phyloP scores from a whole-genome alignment of 1,284 basidiomycete species.

The Microbotryum lychnidis-dioicae region DNA sequence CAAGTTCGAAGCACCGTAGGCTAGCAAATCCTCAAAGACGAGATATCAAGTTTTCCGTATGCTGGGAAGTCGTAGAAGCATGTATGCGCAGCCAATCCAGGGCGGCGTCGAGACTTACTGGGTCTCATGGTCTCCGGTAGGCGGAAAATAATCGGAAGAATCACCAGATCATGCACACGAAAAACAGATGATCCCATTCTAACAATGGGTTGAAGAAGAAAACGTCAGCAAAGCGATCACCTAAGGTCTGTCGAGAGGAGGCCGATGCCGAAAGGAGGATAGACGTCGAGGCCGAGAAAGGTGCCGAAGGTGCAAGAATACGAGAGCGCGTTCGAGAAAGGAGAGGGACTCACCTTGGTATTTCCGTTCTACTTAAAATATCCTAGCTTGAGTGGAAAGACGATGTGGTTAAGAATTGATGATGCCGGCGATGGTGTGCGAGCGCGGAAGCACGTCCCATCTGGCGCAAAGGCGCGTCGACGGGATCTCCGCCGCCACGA shows the following conservation, averaged over 20 bases:
- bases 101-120: too few relatives aligned
- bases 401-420: slow-evolving; percentile 34
- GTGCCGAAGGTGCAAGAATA: background rate
- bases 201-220: background rate
- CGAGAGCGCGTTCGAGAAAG: too few relatives aligned
- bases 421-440: slow-evolving; percentile 44
- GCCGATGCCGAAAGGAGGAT: too few relatives aligned
- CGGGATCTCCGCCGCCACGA: slow-evolving; percentile 45
- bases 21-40: too few relatives aligned
- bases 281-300: background rate
- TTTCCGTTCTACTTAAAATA: too few relatives aligned
- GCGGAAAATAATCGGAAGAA: slow-evolving; percentile 36
- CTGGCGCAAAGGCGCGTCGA: slow-evolving; percentile 46
- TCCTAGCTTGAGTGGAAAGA: slow-evolving; percentile 38
- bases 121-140: slow-evolving; percentile 41
- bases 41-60: too few relatives aligned
- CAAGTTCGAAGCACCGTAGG: too few relatives aligned
- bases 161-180: slow-evolving; percentile 41
- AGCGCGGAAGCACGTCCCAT: slow-evolving; percentile 47
- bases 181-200: slow-evolving; percentile 39
- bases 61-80: too few relatives aligned
- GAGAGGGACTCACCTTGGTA: slow-evolving; percentile 20
- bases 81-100: too few relatives aligned
- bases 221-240: too few relatives aligned
- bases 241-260: too few relatives aligned